A percentile compares a stretch with the other conserved stretches of the same genome.
Evolutionary conservation across 768 basidiomycete genomes (phyloP).

Genomic region (Amanita fuliginea): DNA sequence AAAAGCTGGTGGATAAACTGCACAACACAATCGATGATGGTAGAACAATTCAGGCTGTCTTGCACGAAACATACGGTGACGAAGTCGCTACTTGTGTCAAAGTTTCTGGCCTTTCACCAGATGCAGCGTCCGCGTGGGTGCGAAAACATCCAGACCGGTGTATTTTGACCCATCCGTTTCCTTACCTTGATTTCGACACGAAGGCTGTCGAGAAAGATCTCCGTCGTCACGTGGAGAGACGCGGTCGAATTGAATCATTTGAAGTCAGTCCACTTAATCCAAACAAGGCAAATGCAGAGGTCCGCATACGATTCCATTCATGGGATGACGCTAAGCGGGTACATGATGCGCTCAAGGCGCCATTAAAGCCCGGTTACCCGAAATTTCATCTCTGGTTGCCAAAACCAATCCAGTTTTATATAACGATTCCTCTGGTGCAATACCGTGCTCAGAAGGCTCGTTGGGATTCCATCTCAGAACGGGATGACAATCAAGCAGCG

Average conservation of each 20-base stretch:
- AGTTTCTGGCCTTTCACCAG: background rate
- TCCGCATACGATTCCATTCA: conserved; percentile 34
- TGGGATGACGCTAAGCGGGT: conserved; percentile 37
- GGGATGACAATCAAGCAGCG: conserved; percentile 23
- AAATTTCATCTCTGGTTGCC: conserved; percentile 30
- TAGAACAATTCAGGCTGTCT: conserved; percentile 33
- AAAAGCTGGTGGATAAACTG: conserved; percentile 23
- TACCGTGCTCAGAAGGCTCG: conserved; percentile 36
- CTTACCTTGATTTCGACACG: background rate
- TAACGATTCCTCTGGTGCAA: conserved; percentile 35
- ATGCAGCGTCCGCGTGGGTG: background rate
- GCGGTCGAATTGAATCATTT: background rate
- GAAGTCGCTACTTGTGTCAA: background rate
- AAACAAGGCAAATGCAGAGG: conserved; percentile 5
- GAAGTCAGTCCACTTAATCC: conserved; percentile 5
- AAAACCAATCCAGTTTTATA: conserved; percentile 38
- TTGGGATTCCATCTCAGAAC: conserved; percentile 34
- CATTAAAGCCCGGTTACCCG: conserved; percentile 19
- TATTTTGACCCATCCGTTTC: background rate
- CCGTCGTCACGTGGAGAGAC: background rate
- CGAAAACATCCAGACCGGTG: background rate
- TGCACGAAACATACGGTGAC: conserved; percentile 16
- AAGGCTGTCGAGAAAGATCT: background rate
- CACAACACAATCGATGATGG: conserved; percentile 24
- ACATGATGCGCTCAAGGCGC: conserved; percentile 21